These are phyloP conservation scores for Trichoderma pleuroti DNA, from an alignment of 2,329 filamentous ascomycete genomes.

Conservation along the genomic window DNA sequence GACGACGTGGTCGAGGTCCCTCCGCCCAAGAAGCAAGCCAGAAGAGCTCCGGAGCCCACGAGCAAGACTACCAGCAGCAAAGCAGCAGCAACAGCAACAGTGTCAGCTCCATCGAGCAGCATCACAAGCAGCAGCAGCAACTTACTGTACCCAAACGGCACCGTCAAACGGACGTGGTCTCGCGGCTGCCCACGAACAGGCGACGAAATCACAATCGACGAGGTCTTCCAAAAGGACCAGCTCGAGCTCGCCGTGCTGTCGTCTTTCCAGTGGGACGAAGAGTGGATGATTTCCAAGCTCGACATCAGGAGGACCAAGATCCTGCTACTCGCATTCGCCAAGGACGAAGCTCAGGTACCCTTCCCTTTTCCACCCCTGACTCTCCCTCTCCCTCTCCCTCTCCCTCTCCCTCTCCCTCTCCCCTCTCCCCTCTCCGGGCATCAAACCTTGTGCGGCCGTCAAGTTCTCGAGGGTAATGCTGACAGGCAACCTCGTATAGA, in stretches of 20 bases:
- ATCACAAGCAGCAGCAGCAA: not conserved
- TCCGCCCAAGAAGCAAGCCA: conserved; percentile 26
- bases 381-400: not conserved
- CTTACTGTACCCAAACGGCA: conserved; percentile 53
- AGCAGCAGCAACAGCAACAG: not conserved
- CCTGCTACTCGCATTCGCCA: conserved; percentile 56
- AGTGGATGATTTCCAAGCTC: conserved; percentile 74
- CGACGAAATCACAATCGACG: conserved; percentile 83
- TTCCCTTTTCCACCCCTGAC: not conserved
- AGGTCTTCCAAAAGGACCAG: conserved; percentile 70
- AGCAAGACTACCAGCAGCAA: not conserved
- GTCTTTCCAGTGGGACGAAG: conserved; percentile 80
- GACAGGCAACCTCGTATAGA: conserved; percentile 30
- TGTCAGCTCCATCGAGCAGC: not conserved
- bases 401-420: not conserved
- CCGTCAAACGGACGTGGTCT: conserved; percentile 79
- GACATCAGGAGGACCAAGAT: conserved; percentile 58
- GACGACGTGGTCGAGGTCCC: conserved; percentile 31
- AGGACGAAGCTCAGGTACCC: conserved; percentile 49
- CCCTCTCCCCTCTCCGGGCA: not conserved
- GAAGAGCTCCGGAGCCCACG: not conserved
- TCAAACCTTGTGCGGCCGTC: not conserved
- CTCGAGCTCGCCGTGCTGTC: conserved; percentile 78
- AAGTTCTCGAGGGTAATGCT: not conserved
- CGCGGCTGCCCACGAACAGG: conserved; percentile 55